Evolutionary conservation across 345 rosid species (phyloP), one percentile per base, ranked within the genome.

Genomic region (Populus simonii): DNA sequence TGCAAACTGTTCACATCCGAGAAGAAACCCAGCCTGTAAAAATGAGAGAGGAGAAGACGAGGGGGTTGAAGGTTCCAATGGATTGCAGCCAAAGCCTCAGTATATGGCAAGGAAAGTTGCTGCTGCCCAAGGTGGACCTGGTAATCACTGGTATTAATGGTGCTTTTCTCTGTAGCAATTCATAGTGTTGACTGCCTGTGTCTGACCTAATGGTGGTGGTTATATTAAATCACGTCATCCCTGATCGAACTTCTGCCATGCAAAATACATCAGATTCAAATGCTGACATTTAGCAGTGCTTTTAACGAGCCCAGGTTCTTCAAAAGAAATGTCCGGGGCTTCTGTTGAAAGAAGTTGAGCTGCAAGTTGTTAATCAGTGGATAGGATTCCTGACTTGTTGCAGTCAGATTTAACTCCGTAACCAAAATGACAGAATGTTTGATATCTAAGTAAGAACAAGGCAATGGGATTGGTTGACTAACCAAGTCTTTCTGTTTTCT

Each of bases 1-100:
- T 38, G 20, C 90, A 18, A 81, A 72, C 59, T 36, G 81, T 76
- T 85, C 88, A 39, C 90, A 92, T 79, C 91, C 92, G 10, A 87
- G 93, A 78, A 89, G 98, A 84, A 92, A 80, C 66, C 82, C 94
- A 0, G 79, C 76, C 65, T 89, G 90, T 77, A 93, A 91, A 87
- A 91, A 85, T 27, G 96, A 85, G 78, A 88, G 89, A 82, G 88
- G 86, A 39, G 94, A 91, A 73, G 97, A 92, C 63, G 97, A 92
- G 65, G 86, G 85, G 6, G 70, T 87, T 7, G 98, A 89, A 76
- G 87, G 91, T 74, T 75, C 92, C 70, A 86, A 80, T 49, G 90
- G 89, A 67, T 77, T 91, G 89, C 97, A 91, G 84, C 94, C 93
- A 53, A 95, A 93, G 79, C 90, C 92, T 41, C 98, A 89, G 84